phyloP scores from a whole-genome alignment of 129 eudicot genomes.

The Helianthus annuus region DNA sequence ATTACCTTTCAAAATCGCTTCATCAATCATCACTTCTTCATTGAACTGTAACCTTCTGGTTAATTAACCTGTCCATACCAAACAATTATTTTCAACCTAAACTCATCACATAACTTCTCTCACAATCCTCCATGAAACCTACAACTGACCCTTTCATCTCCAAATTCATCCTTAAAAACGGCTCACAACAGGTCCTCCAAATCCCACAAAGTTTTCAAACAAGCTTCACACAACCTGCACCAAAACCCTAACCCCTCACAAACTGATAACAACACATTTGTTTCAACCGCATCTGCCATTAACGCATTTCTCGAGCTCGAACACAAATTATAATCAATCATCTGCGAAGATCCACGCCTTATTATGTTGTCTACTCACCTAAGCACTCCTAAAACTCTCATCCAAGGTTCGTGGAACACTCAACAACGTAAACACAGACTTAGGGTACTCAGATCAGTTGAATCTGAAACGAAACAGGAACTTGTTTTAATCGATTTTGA shows the following conservation, averaged over 20 bases:
- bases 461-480: constrained; percentile 10
- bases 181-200: constrained; percentile 12
- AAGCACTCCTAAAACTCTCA: constrained; percentile 43
- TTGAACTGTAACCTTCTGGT: too few relatives aligned
- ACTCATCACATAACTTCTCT: not conserved
- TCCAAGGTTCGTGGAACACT: constrained; percentile 14
- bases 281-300: constrained; percentile 31
- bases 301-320: constrained; percentile 71
- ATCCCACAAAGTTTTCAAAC: too few relatives aligned
- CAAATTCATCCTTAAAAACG: constrained; percentile 15
- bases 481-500: constrained; percentile 22
- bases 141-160: constrained; percentile 8
- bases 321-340: constrained; percentile 46
- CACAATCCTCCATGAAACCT: constrained; percentile 41
- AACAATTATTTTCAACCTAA: too few relatives aligned
- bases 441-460: not conserved
- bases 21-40: too few relatives aligned
- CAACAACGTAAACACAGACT: constrained; percentile 31
- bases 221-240: constrained; percentile 56
- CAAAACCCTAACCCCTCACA: constrained; percentile 24
- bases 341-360: constrained; percentile 56
- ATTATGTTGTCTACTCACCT: constrained; percentile 54
- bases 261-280: not conserved
- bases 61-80: too few relatives aligned
- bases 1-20: too few relatives aligned